phyloP scores from a whole-genome alignment of 2,329 filamentous ascomycete species.

The Aspergillus sp. region DNA sequence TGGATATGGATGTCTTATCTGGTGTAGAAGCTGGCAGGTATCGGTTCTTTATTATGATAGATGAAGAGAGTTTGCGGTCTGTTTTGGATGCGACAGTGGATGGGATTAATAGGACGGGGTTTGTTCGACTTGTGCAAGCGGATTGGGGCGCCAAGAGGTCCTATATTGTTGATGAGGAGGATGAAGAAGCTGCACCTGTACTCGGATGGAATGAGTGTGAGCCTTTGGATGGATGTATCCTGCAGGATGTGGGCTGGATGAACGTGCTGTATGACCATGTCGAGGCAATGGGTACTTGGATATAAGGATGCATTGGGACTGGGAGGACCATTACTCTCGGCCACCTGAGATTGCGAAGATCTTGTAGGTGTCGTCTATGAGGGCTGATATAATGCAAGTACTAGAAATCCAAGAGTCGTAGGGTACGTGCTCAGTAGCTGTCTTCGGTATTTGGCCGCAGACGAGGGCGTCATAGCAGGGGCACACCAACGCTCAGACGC shows the following conservation, averaged over 20 bases:
- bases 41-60: conserved; percentile 18
- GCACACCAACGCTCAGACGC: too few relatives aligned
- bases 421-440: too few relatives aligned
- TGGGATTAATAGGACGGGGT: neutral
- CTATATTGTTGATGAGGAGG: neutral
- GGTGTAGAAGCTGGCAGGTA: conserved; percentile 8
- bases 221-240: conserved; percentile 15
- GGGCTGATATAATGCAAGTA: too few relatives aligned
- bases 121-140: conserved; percentile 15
- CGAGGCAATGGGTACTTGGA: conserved; percentile 3
- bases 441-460: too few relatives aligned
- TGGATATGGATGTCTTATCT: neutral
- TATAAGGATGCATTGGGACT: conserved; percentile 8
- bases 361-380: too few relatives aligned
- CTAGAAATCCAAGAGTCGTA: too few relatives aligned
- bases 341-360: neutral
- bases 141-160: conserved; percentile 11
- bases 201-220: neutral
- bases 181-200: neutral
- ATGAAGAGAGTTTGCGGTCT: conserved; percentile 17
- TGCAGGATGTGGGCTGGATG: conserved; percentile 21
- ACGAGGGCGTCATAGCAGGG: too few relatives aligned
- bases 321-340: conserved; percentile 12
- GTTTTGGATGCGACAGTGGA: neutral
- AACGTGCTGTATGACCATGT: conserved; percentile 9